Evolutionary conservation across 495 filamentous ascomycete genomes (phyloP), one percentile per base, ranked within the genome.

Genomic region (Neurospora cerealis): DNA sequence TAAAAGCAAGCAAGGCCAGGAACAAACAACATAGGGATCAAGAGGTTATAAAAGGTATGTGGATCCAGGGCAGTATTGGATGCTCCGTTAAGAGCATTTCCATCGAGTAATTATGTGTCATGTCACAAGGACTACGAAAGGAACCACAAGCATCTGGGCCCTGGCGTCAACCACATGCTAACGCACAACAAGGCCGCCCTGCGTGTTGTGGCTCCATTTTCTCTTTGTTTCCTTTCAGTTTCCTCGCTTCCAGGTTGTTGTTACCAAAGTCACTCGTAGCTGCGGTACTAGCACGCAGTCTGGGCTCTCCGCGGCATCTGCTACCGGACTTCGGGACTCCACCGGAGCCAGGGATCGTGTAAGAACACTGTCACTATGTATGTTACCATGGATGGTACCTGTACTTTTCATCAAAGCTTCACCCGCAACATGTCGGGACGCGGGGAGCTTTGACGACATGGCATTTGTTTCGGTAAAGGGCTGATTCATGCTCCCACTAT

Each of bases 31-130:
- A n/a, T 75, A 42, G 73, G 70, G 21, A 71, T 39, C 39, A 34
- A 15, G 70, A 24, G 62, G 46, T 71, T 34, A 40, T 39, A 40
- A 71, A 36, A 21, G 38, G 38, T 39, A 39, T 10, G 38, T 39
- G 38, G 38, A 39, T 39, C 38, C 38, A 39, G 38, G 38, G 38
- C 38, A 39, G 48, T 60, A 60, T 60, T 60, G 24, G 48, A 60
- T 5, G 19, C 39, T 41, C 69, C 69, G 69, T 71, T 70, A 38
- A 37, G 28, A 46, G 32, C 37, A 74, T 85, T 85, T 84, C 80
- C 77, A 85, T 85, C 82, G 83, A 81, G 83, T 85, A 86, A 85
- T 85, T 85, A 83, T 86, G 84, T 86, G 84, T 85, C 83, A 86
- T 83, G 79, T 74, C 75, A 78, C 54, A 66, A 66, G 28, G 54